Evolutionary conservation across 2,329 filamentous ascomycete species (phyloP), one percentile per base, ranked within the genome.

Genomic region (Hortaea sp.): DNA sequence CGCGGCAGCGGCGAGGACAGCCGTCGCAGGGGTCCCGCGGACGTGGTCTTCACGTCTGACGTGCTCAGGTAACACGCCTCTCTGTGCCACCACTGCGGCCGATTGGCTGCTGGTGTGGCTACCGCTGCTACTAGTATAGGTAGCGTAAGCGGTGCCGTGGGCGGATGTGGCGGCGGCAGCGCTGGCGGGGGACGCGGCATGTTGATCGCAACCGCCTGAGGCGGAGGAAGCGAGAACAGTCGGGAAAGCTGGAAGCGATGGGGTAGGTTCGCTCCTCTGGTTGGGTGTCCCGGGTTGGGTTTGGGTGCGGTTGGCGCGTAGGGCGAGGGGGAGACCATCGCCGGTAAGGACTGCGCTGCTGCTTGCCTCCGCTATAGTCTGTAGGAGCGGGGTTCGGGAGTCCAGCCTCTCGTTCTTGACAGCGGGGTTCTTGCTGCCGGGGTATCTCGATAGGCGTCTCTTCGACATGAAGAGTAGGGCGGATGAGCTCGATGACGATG

Each of bases 401-500:
- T 20, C 20, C 20, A 20, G 20, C 20, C 20, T 20, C 20, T 20
- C 20, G 20, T 20, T 2, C 20, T 20, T 20, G 20, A 20, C 20
- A 20, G 20, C 20, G 20, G 20, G 20, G 2, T 2, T 20, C 4
- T 20, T 20, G 20, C 41, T 46, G 30, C 44, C 45, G n/a, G 49
- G 34, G 7, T 42, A 13, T 7, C 42, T 51, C 10, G 51, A 46
- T 28, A 51, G 45, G 1, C 49, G 41, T 13, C 45, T 43, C 42
- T 41, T 50, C 10, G 57, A 47, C 45, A 49, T 46, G 49, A 51
- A 55, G 6, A 57, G 48, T 34, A 57, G 48, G 2, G 43, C 38
- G 5, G 49, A 44, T 30, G 53, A 40, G 34, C 49, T 50, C 7
- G 41, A 35, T n/a, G 42, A 20, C 20, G 20, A 20, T 20, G 20